Percentiles rank a stretch among this genome's conserved stretches.
Conservation (phyloP, 495 filamentous ascomycete species). For the Apodospora peruviana region DNA sequence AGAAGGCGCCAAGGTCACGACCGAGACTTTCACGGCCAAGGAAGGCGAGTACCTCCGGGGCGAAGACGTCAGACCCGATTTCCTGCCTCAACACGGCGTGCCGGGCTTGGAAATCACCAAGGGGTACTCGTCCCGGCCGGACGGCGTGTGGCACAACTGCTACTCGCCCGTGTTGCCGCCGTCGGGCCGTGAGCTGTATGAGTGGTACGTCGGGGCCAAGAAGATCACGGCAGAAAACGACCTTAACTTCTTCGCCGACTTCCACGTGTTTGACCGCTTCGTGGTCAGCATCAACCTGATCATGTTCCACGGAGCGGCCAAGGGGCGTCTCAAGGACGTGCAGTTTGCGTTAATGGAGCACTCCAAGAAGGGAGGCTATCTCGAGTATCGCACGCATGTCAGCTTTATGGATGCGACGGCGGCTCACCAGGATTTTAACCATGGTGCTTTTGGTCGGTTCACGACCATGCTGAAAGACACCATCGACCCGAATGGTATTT, state of each 20-base stretch:
- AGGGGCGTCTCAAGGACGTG: conserved; percentile 18
- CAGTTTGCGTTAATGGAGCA: conserved; percentile 18
- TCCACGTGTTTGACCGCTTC: conserved; percentile 1
- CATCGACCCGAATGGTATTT: conserved; percentile 16
- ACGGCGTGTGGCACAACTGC: neutral
- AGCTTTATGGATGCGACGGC: conserved; percentile 27
- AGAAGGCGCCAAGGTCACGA: conserved; percentile 1
- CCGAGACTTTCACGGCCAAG: neutral
- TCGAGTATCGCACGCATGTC: conserved; percentile 28
- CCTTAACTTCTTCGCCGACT: neutral
- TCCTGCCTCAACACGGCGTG: neutral
- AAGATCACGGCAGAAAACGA: neutral
- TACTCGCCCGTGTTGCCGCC: conserved; percentile 2
- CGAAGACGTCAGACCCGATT: neutral
- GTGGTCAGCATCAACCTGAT: conserved; percentile 21
- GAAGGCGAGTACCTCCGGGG: neutral
- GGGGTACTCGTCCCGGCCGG: neutral
- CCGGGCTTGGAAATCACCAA: neutral
- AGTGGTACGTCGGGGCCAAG: neutral
- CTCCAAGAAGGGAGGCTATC: conserved; percentile 20
- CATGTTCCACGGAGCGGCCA: conserved; percentile 24
- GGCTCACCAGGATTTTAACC: conserved; percentile 17
- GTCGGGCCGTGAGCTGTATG: neutral
- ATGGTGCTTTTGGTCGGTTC: conserved; percentile 18
- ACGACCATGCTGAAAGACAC: conserved; percentile 14